Conservation (phyloP, 2,329 filamentous ascomycete species). For the Diplodia intermedia region DNA sequence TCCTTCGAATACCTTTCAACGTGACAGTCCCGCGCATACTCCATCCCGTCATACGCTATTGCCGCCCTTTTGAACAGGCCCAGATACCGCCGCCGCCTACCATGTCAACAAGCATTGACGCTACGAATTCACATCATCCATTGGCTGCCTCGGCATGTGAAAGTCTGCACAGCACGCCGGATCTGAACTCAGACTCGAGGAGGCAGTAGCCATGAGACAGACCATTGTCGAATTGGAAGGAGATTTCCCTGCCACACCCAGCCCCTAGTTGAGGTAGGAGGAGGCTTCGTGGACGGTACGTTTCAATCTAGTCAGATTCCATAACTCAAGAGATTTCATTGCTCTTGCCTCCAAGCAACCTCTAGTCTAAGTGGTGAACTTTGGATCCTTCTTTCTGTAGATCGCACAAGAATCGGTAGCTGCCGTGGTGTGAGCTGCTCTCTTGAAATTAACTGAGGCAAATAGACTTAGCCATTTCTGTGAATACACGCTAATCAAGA, state of each 20-base stretch:
- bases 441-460: background rate
- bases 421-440: background rate
- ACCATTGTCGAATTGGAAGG: too few species aligned
- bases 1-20: slow-evolving; percentile 60
- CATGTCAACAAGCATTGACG: too few species aligned
- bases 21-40: slow-evolving; percentile 68
- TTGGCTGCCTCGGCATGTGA: too few species aligned
- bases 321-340: slow-evolving; percentile 32
- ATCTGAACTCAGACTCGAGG: too few species aligned
- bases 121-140: too few species aligned
- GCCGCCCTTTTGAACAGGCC: slow-evolving; percentile 63
- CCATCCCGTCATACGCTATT: slow-evolving; percentile 67
- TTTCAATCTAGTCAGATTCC: slow-evolving; percentile 69
- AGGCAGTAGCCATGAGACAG: too few species aligned
- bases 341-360: slow-evolving; percentile 6
- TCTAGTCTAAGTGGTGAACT: background rate
- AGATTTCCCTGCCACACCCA: too few species aligned
- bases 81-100: slow-evolving; percentile 49
- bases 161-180: too few species aligned
- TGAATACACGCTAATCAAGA: too few species aligned
- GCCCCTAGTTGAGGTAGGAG: too few species aligned
- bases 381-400: background rate
- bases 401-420: background rate
- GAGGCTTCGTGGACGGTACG: slow-evolving; percentile 44
- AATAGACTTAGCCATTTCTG: background rate